Percentiles rank a stretch among this genome's conserved stretches.
phyloP scores from a whole-genome alignment of 176 grass and related monocot species.

The Hsuehochloa calcarea region DNA sequence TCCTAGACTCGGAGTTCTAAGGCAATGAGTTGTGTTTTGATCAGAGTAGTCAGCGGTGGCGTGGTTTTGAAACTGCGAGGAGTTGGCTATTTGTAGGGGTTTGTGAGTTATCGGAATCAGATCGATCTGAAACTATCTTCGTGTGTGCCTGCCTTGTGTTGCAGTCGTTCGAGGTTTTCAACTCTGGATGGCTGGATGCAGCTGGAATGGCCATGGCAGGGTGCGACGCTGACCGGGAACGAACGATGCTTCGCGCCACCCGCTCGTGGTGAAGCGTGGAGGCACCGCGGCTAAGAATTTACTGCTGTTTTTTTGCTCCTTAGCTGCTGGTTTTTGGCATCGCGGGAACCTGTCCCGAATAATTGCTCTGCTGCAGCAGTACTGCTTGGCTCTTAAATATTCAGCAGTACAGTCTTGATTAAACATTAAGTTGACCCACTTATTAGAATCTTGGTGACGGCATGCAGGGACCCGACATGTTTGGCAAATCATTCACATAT shows the following conservation, averaged over 20 bases:
- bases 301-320: no score
- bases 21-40: no score
- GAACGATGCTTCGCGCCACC: no score
- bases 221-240: no score
- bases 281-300: no score
- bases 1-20: no score
- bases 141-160: neutral
- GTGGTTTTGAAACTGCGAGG: no score
- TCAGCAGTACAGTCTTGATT: neutral
- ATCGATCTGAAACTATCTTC: neutral
- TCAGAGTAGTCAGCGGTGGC: no score
- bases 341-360: neutral
- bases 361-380: neutral
- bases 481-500: neutral
- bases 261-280: no score
- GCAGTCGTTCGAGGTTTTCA: slow-evolving; percentile 8
- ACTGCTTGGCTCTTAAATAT: neutral
- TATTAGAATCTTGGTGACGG: neutral
- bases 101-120: neutral
- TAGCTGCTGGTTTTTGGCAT: neutral
- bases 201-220: neutral
- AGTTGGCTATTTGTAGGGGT: no score
- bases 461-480: neutral
- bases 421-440: neutral
- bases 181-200: slow-evolving; percentile 3